Conservation (phyloP, 1,139 yeast genomes). For the Scheffersomyces cryptocercus region DNA sequence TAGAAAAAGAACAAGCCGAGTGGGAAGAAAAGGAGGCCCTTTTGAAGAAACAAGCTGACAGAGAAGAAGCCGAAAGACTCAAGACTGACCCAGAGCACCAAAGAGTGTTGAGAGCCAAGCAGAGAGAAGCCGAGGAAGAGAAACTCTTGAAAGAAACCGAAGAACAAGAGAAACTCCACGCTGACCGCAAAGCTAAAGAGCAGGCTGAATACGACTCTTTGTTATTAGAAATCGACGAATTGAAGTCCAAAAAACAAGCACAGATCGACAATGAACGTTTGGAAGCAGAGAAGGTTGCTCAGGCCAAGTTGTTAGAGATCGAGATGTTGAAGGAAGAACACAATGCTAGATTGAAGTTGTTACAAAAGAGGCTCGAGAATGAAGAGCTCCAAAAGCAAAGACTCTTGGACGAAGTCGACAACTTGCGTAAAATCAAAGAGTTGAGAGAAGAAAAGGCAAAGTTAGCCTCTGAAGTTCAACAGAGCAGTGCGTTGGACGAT, state of each 20-base stretch:
- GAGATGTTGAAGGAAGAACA: constrained; percentile 37
- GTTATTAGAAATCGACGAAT: constrained; percentile 33
- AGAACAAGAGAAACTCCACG: constrained; percentile 27
- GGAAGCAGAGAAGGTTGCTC: constrained; percentile 36
- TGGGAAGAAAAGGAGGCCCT: constrained; percentile 11
- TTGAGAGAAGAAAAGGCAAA: constrained; percentile 41
- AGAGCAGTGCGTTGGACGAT: constrained; percentile 27
- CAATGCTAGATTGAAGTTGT: constrained; percentile 29
- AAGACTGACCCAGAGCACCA: constrained; percentile 28
- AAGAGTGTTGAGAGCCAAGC: constrained; percentile 25
- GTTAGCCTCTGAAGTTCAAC: constrained; percentile 28
- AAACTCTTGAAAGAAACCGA: constrained; percentile 26
- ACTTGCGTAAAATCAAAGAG: constrained; percentile 38
- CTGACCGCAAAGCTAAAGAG: constrained; percentile 24
- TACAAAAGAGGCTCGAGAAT: constrained; percentile 32
- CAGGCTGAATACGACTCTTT: constrained; percentile 18
- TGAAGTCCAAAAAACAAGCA: constrained; percentile 23
- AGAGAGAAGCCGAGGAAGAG: constrained; percentile 30
- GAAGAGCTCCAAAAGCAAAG: constrained; percentile 39
- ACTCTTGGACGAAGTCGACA: constrained; percentile 39
- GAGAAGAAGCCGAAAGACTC: constrained; percentile 21
- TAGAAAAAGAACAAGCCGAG: constrained; percentile 9
- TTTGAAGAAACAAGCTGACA: constrained; percentile 15
- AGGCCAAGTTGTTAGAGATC: constrained; percentile 34
- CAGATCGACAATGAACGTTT: constrained; percentile 28